These are phyloP conservation scores for Gymnopus androsaceus DNA, from an alignment of 1,284 basidiomycete genomes.

Conservation along the genomic window DNA sequence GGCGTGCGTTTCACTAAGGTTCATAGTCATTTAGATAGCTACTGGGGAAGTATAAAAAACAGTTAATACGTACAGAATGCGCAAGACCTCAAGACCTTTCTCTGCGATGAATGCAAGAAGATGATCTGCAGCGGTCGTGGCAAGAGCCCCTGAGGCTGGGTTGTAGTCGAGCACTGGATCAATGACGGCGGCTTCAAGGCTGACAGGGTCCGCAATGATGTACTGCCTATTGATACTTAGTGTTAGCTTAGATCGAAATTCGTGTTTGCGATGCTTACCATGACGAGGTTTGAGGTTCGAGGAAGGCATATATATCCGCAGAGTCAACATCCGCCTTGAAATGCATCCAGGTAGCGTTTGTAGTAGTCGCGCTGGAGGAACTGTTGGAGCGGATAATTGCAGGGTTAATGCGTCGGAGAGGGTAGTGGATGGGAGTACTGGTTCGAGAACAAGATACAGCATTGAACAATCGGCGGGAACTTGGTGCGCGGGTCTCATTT, in stretches of 20 bases:
- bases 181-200: constrained; percentile 35
- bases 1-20: constrained; percentile 43
- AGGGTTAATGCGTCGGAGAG: no score
- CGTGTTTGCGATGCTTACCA: constrained; percentile 14
- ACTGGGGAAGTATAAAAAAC: not conserved
- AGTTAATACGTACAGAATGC: constrained; percentile 31
- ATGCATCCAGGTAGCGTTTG: not conserved
- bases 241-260: not conserved
- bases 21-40: not conserved
- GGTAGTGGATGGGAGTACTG: not conserved
- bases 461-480: not conserved
- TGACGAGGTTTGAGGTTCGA: constrained; percentile 25
- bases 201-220: constrained; percentile 35
- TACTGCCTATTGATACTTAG: constrained; percentile 31
- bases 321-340: constrained; percentile 4
- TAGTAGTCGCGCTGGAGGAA: not conserved
- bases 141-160: constrained; percentile 32
- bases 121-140: constrained; percentile 37
- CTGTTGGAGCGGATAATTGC: not conserved
- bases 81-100: constrained; percentile 33
- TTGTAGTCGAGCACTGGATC: constrained; percentile 43
- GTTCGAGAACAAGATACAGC: not conserved
- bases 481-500: not conserved
- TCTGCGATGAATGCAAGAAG: constrained; percentile 35
- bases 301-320: constrained; percentile 23